Evolutionary conservation across 202 grass and related monocot species (phyloP), one percentile per base, ranked within the genome.

Genomic region (Brachypodium distachyon): DNA sequence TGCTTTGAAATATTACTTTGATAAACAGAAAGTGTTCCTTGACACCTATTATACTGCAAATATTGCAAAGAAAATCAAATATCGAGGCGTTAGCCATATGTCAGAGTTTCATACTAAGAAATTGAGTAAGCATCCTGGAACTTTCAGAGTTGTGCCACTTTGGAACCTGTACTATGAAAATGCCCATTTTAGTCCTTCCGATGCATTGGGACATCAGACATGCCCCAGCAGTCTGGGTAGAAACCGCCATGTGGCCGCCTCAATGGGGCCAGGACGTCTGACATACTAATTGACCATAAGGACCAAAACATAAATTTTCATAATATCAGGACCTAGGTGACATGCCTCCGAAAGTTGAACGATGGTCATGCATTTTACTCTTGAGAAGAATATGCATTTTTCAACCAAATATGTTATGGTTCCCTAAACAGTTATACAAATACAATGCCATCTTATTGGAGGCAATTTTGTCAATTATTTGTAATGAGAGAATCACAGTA

Each of bases 1-100:
- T 97, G 75, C 74, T 87, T 94, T 81, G 88, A 90, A 79, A 93
- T 91, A 70, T 97, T 97, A 85, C 82, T 94, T 74, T 90, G 84
- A 80, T 94, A 97, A n/a, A 97, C 94, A 60, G 91, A 89, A 50
- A 90, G 81, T 12, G 94, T 97, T 61, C 94, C 94, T 81, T 90
- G 94, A 61, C 79, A 94, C 71, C 86, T 97, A 72, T 97, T 97
- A 81, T 90, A 81, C 94, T 97, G 84, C 57, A 90, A 77, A 71
- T 61, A 40, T 67, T 81, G 64, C 31, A 74, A 50, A 2, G n/a
- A 25, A 79, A 67, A 87, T 65, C 37, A 56, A 77, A 66, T 72
- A 77, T 50, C 26, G 61, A 44, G 67, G 14, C 51, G n/a, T 31
- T 44, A 69, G 53, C 22, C 44, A 72, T 46, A 63, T 19, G n/a